phyloP scores from a whole-genome alignment of 768 basidiomycete species.

The Serendipita sp. region DNA sequence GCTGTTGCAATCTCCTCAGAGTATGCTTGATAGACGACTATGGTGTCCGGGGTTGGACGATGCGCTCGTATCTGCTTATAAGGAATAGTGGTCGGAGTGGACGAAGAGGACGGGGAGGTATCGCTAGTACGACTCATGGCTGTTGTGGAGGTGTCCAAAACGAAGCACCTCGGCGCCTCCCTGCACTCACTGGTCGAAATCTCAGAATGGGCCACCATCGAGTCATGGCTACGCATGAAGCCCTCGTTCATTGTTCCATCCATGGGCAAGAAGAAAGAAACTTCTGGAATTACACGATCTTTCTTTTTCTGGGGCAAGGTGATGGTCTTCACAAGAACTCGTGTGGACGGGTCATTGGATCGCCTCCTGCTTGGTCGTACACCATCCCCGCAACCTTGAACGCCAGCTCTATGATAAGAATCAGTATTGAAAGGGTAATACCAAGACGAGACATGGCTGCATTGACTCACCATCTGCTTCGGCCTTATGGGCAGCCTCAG shows the following conservation, averaged over 20 bases:
- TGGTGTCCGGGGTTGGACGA: neutral
- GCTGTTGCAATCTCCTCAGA: neutral
- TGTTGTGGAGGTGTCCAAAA: no score
- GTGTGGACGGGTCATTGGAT: conserved; percentile 54
- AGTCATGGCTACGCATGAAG: no score
- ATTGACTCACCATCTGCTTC: conserved; percentile 65
- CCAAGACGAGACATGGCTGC: neutral
- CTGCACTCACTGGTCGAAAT: no score
- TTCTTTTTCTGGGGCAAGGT: neutral
- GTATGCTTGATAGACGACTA: neutral
- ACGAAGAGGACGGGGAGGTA: no score
- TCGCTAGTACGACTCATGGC: no score
- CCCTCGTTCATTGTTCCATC: no score
- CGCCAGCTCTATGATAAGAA: conserved; percentile 47
- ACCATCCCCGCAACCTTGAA: conserved; percentile 74
- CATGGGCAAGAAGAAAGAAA: no score
- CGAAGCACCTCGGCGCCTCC: no score
- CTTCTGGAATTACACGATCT: no score
- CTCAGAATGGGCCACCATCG: no score
- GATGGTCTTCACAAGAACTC: conserved; percentile 51
- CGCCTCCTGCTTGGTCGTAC: conserved; percentile 71
- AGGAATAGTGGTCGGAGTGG: neutral
- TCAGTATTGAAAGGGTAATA: neutral
- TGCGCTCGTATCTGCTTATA: neutral
- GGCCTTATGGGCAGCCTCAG: conserved; percentile 60